A percentile compares a stretch with the other conserved stretches of the same genome.
These are phyloP conservation scores for Ophiocordyceps australis DNA, from an alignment of 2,329 filamentous ascomycete genomes.

Conservation along the genomic window DNA sequence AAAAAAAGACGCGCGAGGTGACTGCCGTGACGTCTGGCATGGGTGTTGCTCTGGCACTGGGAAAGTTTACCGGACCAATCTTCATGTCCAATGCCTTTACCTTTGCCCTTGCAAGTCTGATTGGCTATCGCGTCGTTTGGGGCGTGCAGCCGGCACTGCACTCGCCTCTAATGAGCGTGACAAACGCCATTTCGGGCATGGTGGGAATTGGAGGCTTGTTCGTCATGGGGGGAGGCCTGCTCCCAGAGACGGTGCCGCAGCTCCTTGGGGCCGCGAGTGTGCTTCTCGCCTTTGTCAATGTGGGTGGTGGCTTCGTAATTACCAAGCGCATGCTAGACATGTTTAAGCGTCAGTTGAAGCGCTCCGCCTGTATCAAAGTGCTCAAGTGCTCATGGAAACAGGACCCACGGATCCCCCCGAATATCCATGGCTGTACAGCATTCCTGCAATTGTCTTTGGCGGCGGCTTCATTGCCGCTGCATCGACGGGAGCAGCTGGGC, in stretches of 20 bases:
- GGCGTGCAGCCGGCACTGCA: conserved; percentile 70
- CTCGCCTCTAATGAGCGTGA: conserved; percentile 82
- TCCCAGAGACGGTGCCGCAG: conserved; percentile 66
- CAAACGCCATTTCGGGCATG: conserved; percentile 85
- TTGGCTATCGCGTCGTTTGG: conserved; percentile 82
- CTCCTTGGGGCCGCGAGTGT: conserved; percentile 63
- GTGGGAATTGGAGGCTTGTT: conserved; percentile 80
- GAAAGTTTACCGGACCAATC: conserved; percentile 62
- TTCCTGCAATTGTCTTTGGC: conserved; percentile 61
- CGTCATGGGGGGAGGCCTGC: conserved; percentile 66
- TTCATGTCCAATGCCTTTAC: conserved; percentile 85
- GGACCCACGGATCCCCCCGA: conserved; percentile 72
- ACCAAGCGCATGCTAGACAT: conserved; percentile 90
- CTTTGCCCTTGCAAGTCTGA: conserved; percentile 66
- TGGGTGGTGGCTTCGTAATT: conserved; percentile 78
- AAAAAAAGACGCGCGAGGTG: conserved; percentile 62
- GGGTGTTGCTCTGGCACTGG: conserved; percentile 55
- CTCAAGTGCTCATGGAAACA: conserved; percentile 9
- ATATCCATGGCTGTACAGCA: conserved; percentile 71
- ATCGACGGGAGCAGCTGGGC: conserved; percentile 62
- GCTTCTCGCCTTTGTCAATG: conserved; percentile 71
- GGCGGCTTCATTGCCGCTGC: conserved; percentile 69
- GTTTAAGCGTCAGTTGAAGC: conserved; percentile 48
- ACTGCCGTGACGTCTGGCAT: conserved; percentile 59
- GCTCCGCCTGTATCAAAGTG: neutral